A percentile compares a stretch with the other conserved stretches of the same genome.
Evolutionary conservation across 345 rosid species (phyloP).

Genomic region (Hibiscus trionum): DNA sequence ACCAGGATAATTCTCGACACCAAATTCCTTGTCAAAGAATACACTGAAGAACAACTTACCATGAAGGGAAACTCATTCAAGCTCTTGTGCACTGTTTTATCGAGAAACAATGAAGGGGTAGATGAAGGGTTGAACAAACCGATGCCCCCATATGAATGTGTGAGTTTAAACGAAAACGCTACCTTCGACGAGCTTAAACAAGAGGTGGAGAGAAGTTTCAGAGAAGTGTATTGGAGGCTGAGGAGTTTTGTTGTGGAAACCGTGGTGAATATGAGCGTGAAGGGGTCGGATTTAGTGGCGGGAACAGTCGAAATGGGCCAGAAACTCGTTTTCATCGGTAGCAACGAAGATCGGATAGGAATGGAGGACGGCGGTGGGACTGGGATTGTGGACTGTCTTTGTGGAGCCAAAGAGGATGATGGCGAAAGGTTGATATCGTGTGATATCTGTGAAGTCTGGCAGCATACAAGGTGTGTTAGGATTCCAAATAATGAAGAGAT

Average conservation of each 20-base stretch:
- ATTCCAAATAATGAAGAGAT: slow-evolving; percentile 58
- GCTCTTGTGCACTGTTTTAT: slow-evolving; percentile 44
- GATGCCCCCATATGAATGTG: slow-evolving; percentile 56
- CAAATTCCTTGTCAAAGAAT: slow-evolving; percentile 64
- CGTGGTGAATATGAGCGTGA: slow-evolving; percentile 28
- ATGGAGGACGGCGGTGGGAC: not conserved
- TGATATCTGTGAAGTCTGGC: slow-evolving; percentile 89
- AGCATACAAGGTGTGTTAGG: slow-evolving; percentile 68
- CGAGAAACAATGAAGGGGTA: slow-evolving; percentile 22
- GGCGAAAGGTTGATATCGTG: slow-evolving; percentile 78
- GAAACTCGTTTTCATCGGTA: slow-evolving; percentile 44
- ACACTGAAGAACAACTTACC: slow-evolving; percentile 17
- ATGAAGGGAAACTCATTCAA: slow-evolving; percentile 42
- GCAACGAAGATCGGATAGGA: slow-evolving; percentile 23
- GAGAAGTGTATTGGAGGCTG: slow-evolving; percentile 68
- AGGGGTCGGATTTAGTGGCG: slow-evolving; percentile 32
- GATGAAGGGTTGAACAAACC: slow-evolving; percentile 10
- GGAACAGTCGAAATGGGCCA: slow-evolving; percentile 39
- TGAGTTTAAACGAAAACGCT: slow-evolving; percentile 47
- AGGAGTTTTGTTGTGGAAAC: slow-evolving; percentile 39
- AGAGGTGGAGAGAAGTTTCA: slow-evolving; percentile 55
- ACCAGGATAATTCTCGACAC: slow-evolving; percentile 66
- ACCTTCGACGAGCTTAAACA: slow-evolving; percentile 53
- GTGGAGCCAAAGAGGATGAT: slow-evolving; percentile 75
- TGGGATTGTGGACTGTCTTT: slow-evolving; percentile 46